Conservation (phyloP, 1,284 basidiomycete species). For the Sporisorium iseilematis-ciliati region DNA sequence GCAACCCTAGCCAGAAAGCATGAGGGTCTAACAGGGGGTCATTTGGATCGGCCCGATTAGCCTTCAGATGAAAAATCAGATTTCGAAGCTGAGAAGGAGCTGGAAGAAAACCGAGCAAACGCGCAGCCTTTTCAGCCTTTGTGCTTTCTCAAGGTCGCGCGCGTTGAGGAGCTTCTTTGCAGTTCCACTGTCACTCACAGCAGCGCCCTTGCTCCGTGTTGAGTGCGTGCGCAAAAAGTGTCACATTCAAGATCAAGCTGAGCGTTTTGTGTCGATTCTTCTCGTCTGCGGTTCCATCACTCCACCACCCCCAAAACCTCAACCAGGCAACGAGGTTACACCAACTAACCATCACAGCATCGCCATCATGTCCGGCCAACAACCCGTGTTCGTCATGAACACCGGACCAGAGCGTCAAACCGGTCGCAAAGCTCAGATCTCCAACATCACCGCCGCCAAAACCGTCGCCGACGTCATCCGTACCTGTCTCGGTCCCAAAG, state of each 20-base stretch:
- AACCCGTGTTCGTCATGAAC: constrained; percentile 72
- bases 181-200: background rate
- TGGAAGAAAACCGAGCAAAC: constrained; percentile 31
- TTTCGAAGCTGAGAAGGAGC: constrained; percentile 30
- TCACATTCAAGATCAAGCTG: constrained; percentile 14
- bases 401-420: constrained; percentile 91
- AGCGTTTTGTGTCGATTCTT: constrained; percentile 11
- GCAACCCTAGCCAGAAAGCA: too few relatives aligned
- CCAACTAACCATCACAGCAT: background rate
- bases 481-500: constrained; percentile 95
- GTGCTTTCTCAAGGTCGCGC: constrained; percentile 2
- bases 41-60: background rate
- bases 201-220: too few relatives aligned
- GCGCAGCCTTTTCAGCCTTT: constrained; percentile 3
- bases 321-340: too few relatives aligned
- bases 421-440: constrained; percentile 94
- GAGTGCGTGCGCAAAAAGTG: constrained; percentile 28
- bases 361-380: constrained; percentile 65
- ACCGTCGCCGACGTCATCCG: constrained; percentile 99
- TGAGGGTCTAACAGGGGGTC: background rate
- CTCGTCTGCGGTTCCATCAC: background rate
- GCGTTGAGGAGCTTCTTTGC: constrained; percentile 11
- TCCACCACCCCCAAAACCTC: constrained; percentile 10
- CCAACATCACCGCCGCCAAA: constrained; percentile 98
- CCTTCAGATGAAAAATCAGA: background rate